phyloP scores from a whole-genome alignment of 768 basidiomycete genomes.

The Lentinula detonsa region DNA sequence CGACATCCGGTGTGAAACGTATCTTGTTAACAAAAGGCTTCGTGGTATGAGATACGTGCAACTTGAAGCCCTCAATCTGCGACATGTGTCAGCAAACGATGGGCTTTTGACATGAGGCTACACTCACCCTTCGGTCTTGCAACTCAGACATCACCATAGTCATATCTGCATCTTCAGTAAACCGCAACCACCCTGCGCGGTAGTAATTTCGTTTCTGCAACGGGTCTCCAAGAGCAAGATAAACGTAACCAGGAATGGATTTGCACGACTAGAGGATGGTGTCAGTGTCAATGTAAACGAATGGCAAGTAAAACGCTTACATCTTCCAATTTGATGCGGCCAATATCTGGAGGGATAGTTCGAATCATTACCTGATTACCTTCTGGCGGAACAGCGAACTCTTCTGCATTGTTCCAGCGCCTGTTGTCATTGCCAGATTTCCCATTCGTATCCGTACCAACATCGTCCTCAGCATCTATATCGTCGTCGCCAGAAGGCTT shows the following conservation, averaged over 20 bases:
- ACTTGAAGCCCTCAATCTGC: conserved; percentile 91
- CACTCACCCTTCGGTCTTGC: conserved; percentile 75
- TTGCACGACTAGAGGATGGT: conserved; percentile 54
- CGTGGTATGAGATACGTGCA: conserved; percentile 80
- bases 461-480: conserved; percentile 69
- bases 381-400: conserved; percentile 65
- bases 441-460: conserved; percentile 51
- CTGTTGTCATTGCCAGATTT: conserved; percentile 39
- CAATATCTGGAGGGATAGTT: conserved; percentile 91
- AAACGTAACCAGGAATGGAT: conserved; percentile 75
- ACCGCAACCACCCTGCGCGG: conserved; percentile 91
- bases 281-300: conserved; percentile 1
- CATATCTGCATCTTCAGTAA: conserved; percentile 84
- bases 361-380: conserved; percentile 93
- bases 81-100: neutral
- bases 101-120: neutral
- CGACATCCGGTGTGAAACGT: conserved; percentile 77
- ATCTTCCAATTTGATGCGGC: conserved; percentile 84
- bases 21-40: conserved; percentile 74
- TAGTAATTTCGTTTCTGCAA: conserved; percentile 91
- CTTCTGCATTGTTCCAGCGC: conserved; percentile 59
- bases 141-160: conserved; percentile 60
- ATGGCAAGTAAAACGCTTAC: conserved; percentile 33
- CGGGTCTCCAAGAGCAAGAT: conserved; percentile 89
- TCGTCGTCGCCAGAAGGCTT: conserved; percentile 61